These are phyloP conservation scores for Alloteropsis semialata DNA, from an alignment of 176 grass and related monocot genomes.

Conservation along the genomic window DNA sequence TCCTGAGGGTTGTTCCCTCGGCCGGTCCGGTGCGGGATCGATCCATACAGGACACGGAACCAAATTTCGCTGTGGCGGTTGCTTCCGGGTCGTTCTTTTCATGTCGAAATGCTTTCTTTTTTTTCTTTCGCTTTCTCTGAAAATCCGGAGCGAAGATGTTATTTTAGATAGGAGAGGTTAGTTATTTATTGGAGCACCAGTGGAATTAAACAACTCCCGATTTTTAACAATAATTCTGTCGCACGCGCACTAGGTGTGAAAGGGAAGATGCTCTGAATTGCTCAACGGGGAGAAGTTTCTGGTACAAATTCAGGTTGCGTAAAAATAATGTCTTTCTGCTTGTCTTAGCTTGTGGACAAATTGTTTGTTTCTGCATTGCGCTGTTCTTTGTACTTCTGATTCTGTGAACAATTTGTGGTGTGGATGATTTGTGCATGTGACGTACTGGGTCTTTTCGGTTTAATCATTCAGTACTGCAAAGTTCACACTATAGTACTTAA, in stretches of 20 bases:
- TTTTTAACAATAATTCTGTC: background rate
- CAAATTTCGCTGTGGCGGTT: background rate
- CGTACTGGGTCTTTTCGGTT: background rate
- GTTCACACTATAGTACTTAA: background rate
- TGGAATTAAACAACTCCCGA: conserved; percentile 26
- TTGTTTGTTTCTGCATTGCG: conserved; percentile 28
- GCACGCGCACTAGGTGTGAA: conserved; percentile 33
- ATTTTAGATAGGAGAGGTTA: background rate
- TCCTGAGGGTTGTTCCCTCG: background rate
- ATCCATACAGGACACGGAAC: background rate
- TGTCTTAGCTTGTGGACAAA: background rate
- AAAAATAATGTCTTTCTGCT: background rate
- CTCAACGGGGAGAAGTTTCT: conserved; percentile 31
- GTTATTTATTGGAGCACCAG: conserved; percentile 21
- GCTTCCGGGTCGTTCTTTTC: conserved; percentile 12
- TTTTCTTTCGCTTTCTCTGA: background rate
- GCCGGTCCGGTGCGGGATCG: background rate
- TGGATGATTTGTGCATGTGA: background rate
- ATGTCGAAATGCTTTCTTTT: conserved; percentile 19
- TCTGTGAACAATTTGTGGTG: conserved; percentile 17
- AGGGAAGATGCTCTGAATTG: conserved; percentile 34
- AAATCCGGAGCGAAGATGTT: background rate
- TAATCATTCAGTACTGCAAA: background rate
- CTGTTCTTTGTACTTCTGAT: conserved; percentile 24
- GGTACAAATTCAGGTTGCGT: conserved; percentile 9